phyloP scores from a whole-genome alignment of 2,329 filamentous ascomycete genomes.

The Ceratocystis destructans region DNA sequence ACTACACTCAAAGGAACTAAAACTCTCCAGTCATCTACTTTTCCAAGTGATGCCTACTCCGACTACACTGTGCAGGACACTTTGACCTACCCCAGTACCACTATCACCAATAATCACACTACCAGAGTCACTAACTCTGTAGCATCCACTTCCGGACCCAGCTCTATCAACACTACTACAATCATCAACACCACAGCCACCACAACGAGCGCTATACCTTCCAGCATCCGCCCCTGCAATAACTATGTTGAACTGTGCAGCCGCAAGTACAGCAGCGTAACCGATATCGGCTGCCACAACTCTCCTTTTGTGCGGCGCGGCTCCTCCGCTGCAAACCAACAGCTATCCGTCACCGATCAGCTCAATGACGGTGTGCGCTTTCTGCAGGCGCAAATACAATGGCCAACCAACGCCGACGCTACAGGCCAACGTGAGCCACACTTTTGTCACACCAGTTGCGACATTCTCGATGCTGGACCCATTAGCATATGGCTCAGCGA shows the following conservation, averaged over 20 bases:
- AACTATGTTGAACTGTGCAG: slow-evolving; percentile 62
- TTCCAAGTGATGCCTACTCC: slow-evolving; percentile 34
- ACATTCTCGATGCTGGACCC: slow-evolving; percentile 67
- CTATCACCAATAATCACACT: slow-evolving; percentile 23
- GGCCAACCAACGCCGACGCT: slow-evolving; percentile 31
- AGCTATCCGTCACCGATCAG: slow-evolving; percentile 51
- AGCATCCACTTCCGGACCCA: slow-evolving; percentile 35
- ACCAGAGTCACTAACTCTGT: slow-evolving; percentile 25
- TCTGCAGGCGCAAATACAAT: slow-evolving; percentile 51
- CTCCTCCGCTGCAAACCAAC: slow-evolving; percentile 65
- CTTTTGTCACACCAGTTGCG: slow-evolving; percentile 76
- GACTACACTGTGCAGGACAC: slow-evolving; percentile 33
- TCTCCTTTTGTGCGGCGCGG: slow-evolving; percentile 59
- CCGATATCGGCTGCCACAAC: slow-evolving; percentile 65
- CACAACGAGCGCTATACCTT: slow-evolving; percentile 35
- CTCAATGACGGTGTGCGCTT: slow-evolving; percentile 63
- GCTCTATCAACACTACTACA: slow-evolving; percentile 26
- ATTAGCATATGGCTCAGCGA: slow-evolving; percentile 58
- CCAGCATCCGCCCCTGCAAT: slow-evolving; percentile 70
- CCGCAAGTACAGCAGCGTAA: slow-evolving; percentile 69
- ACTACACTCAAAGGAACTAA: slow-evolving; percentile 29
- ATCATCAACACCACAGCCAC: slow-evolving; percentile 30
- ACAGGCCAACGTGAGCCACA: slow-evolving; percentile 41
- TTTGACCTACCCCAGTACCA: slow-evolving; percentile 20
- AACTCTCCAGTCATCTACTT: slow-evolving; percentile 29